These are phyloP conservation scores for Colletotrichum navitas DNA, from an alignment of 2,329 filamentous ascomycete species.

Conservation along the genomic window DNA sequence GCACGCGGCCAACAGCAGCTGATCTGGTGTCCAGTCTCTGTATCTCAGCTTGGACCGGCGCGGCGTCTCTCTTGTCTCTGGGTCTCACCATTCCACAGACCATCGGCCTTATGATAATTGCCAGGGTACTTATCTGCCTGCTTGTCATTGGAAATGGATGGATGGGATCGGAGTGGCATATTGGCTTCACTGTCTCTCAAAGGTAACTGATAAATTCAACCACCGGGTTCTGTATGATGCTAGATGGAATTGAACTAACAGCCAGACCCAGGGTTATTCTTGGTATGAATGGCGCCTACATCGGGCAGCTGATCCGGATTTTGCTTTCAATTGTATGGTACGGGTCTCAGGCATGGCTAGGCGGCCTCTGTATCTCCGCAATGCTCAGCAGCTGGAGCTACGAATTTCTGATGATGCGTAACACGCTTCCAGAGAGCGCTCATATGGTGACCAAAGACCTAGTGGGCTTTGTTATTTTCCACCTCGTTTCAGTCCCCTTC, in stretches of 20 bases:
- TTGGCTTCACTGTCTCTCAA: conserved; percentile 54
- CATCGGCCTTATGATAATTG: conserved; percentile 44
- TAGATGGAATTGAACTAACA: neutral
- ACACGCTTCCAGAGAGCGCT: conserved; percentile 56
- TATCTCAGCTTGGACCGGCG: conserved; percentile 43
- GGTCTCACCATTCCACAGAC: conserved; percentile 43
- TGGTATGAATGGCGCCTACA: conserved; percentile 56
- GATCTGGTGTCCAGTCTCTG: conserved; percentile 24
- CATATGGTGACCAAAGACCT: conserved; percentile 58
- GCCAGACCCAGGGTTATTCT: conserved; percentile 16
- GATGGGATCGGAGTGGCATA: conserved; percentile 49
- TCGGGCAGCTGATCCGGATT: conserved; percentile 56
- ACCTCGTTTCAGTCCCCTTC: conserved; percentile 62
- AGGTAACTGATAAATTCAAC: conserved; percentile 48
- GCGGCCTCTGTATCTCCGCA: conserved; percentile 46
- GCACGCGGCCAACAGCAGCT: neutral
- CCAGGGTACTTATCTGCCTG: conserved; percentile 39
- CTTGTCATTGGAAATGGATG: conserved; percentile 45
- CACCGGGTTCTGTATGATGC: too few relatives aligned
- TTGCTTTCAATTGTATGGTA: conserved; percentile 57
- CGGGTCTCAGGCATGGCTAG: conserved; percentile 51
- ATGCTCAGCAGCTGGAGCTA: conserved; percentile 62
- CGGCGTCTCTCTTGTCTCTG: conserved; percentile 40
- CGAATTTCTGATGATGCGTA: conserved; percentile 57
- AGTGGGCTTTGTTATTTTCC: conserved; percentile 65